Evolutionary conservation across 1,284 basidiomycete genomes (phyloP).

Genomic region (Puccinia brachypodii): DNA sequence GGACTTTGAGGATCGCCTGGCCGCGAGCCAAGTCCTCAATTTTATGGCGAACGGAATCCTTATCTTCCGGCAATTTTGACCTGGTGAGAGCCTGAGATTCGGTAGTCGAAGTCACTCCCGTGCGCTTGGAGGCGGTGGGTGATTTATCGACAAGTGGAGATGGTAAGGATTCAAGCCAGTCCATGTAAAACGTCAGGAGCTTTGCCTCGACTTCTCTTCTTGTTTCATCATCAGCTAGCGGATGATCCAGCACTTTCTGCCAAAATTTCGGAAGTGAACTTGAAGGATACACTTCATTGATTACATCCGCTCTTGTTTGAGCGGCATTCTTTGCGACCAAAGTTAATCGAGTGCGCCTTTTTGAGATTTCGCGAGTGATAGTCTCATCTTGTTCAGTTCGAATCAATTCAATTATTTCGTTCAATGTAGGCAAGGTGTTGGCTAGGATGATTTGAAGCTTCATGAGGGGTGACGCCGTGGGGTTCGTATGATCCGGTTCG

Average conservation of each 20-base stretch:
- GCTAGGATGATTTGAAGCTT: slow-evolving; percentile 67
- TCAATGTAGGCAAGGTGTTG: slow-evolving; percentile 58
- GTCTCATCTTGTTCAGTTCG: slow-evolving; percentile 23
- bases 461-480: slow-evolving; percentile 61
- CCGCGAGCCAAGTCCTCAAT: slow-evolving; percentile 71
- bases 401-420: slow-evolving; percentile 52
- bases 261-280: slow-evolving; percentile 69
- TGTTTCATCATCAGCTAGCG: slow-evolving; percentile 68
- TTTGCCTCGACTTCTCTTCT: slow-evolving; percentile 71
- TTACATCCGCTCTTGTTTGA: slow-evolving; percentile 52
- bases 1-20: slow-evolving; percentile 70
- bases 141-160: slow-evolving; percentile 60
- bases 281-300: slow-evolving; percentile 54
- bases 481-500: slow-evolving; percentile 72
- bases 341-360: slow-evolving; percentile 71
- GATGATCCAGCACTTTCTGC: slow-evolving; percentile 72
- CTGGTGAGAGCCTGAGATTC: slow-evolving; percentile 50
- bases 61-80: slow-evolving; percentile 60
- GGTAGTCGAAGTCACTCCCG: slow-evolving; percentile 40
- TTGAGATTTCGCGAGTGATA: slow-evolving; percentile 65
- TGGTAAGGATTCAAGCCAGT: slow-evolving; percentile 63
- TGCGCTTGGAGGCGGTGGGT: slow-evolving; percentile 57
- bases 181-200: slow-evolving; percentile 66
- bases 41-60: slow-evolving; percentile 64
- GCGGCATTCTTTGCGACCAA: slow-evolving; percentile 60